Conservation (phyloP, 257 asterid species). For the Sherardia arvensis region DNA sequence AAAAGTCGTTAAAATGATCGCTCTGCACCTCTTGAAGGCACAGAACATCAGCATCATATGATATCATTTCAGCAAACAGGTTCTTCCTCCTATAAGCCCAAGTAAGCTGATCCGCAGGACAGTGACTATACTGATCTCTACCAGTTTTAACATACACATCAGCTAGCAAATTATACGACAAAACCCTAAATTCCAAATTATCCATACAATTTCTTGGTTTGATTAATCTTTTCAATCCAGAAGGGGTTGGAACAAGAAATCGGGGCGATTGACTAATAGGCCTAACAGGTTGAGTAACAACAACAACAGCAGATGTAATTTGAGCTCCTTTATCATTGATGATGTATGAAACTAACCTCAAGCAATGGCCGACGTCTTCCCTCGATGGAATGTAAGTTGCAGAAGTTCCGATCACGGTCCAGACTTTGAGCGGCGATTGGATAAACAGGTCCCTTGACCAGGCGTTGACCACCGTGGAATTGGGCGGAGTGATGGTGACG, state of each 20-base stretch:
- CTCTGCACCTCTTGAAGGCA: conserved; percentile 9
- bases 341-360: background rate
- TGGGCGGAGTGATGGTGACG: background rate
- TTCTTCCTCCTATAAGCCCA: conserved; percentile 2
- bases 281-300: background rate
- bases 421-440: background rate
- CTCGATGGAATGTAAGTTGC: background rate
- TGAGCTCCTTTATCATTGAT: background rate
- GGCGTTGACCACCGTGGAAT: background rate
- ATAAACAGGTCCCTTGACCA: background rate
- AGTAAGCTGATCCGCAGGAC: background rate
- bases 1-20: background rate
- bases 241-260: background rate
- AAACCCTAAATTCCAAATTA: background rate
- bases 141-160: background rate
- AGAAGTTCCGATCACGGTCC: conserved; percentile 3
- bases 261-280: conserved; percentile 1
- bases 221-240: background rate
- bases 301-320: background rate
- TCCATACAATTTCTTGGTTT: background rate
- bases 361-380: background rate
- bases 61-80: background rate
- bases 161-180: background rate
- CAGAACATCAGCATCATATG: background rate
- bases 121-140: background rate